A percentile compares a stretch with the other conserved stretches of the same genome.
These are phyloP conservation scores for Wickerhamomyces sp. DNA, from an alignment of 1,139 yeast genomes.

Conservation along the genomic window DNA sequence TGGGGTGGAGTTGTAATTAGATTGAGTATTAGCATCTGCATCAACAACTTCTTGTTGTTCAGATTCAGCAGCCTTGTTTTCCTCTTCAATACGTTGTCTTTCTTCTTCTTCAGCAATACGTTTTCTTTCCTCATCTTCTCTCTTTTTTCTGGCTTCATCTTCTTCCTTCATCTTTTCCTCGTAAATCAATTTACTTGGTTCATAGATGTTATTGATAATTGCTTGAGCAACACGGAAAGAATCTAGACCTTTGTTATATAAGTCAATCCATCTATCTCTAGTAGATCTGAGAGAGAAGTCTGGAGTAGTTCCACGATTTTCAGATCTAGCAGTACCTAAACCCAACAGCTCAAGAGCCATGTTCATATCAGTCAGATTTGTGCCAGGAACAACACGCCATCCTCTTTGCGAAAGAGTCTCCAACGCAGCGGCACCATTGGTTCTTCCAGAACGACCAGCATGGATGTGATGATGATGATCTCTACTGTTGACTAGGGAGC, in stretches of 20 bases:
- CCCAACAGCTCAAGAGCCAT: neutral
- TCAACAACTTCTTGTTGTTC: conserved; percentile 4
- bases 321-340: neutral
- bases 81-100: conserved; percentile 18
- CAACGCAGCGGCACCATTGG: neutral
- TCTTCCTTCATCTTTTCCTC: conserved; percentile 25
- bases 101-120: conserved; percentile 34
- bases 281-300: conserved; percentile 15
- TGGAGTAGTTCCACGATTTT: conserved; percentile 1
- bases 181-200: conserved; percentile 35
- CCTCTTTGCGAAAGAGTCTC: neutral
- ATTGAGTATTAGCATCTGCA: neutral
- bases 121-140: conserved; percentile 25
- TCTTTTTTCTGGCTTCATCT: conserved; percentile 23
- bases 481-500: neutral
- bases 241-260: conserved; percentile 39
- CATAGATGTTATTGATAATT: conserved; percentile 49
- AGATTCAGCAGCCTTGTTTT: conserved; percentile 18
- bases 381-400: neutral
- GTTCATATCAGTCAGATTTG: neutral
- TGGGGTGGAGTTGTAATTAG: conserved; percentile 1
- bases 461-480: neutral
- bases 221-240: conserved; percentile 43
- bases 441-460: neutral
- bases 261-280: conserved; percentile 66